phyloP scores from a whole-genome alignment of 2,329 filamentous ascomycete genomes.

The Claviceps purpurea region DNA sequence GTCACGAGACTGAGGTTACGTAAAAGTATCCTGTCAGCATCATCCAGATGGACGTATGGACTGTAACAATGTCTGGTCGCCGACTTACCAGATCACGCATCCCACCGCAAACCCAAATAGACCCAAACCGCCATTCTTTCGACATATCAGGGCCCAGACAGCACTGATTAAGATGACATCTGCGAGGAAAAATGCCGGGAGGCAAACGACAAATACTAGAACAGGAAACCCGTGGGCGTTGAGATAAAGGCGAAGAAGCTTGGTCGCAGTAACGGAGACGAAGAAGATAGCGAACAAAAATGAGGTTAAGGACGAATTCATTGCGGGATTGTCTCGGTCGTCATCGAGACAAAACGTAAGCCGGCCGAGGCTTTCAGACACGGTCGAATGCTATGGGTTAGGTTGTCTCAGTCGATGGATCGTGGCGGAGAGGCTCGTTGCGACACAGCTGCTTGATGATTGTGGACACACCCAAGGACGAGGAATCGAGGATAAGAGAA shows the following conservation, averaged over 20 bases:
- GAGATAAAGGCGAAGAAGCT: constrained; percentile 15
- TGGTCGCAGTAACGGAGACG: constrained; percentile 15
- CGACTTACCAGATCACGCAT: constrained; percentile 14
- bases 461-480: background rate
- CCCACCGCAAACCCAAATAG: constrained; percentile 11
- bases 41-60: background rate
- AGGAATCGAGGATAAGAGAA: background rate
- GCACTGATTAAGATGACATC: constrained; percentile 15
- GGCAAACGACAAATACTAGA: constrained; percentile 16
- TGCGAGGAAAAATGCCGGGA: constrained; percentile 18
- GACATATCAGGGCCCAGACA: constrained; percentile 14
- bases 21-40: background rate
- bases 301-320: constrained; percentile 11
- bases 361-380: background rate
- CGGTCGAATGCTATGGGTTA: background rate
- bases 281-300: constrained; percentile 18
- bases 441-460: background rate
- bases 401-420: background rate
- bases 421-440: background rate
- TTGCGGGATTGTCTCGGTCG: constrained; percentile 1
- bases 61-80: background rate
- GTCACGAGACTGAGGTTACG: constrained; percentile 13
- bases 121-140: constrained; percentile 11
- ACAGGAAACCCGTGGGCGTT: constrained; percentile 15
- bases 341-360: constrained; percentile 1